Evolutionary conservation across 306 rosid genomes (phyloP).

Genomic region (Medicago arabica): DNA sequence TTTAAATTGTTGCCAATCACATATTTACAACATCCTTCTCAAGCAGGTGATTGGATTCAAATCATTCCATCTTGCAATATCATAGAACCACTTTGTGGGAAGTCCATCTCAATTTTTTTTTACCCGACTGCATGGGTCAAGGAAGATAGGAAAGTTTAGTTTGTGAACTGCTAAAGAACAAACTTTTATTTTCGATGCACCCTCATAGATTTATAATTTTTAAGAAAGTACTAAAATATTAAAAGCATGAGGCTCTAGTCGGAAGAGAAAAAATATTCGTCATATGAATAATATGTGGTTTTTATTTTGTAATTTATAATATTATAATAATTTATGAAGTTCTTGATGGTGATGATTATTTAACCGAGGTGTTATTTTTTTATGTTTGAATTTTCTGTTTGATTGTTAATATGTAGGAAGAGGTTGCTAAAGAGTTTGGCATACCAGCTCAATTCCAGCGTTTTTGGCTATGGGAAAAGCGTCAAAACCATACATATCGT

Average conservation of each 20-base stretch:
- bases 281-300: neutral
- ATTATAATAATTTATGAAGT: neutral
- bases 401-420: neutral
- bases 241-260: neutral
- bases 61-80: too few relatives aligned
- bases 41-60: too few relatives aligned
- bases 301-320: neutral
- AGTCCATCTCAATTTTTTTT: too few relatives aligned
- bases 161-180: neutral
- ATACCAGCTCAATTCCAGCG: neutral
- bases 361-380: neutral
- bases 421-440: slow-evolving; percentile 4
- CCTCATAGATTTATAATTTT: too few relatives aligned
- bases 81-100: too few relatives aligned
- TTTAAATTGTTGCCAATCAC: too few relatives aligned
- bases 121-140: too few relatives aligned
- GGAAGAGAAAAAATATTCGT: neutral
- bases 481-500: neutral
- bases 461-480: neutral
- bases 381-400: neutral
- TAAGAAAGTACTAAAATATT: neutral
- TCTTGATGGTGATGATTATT: neutral
- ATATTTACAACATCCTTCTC: too few relatives aligned
- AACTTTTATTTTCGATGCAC: too few relatives aligned
- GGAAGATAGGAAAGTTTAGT: neutral